phyloP scores from a whole-genome alignment of 495 filamentous ascomycete species.

The Hyaloscypha bicolor region DNA sequence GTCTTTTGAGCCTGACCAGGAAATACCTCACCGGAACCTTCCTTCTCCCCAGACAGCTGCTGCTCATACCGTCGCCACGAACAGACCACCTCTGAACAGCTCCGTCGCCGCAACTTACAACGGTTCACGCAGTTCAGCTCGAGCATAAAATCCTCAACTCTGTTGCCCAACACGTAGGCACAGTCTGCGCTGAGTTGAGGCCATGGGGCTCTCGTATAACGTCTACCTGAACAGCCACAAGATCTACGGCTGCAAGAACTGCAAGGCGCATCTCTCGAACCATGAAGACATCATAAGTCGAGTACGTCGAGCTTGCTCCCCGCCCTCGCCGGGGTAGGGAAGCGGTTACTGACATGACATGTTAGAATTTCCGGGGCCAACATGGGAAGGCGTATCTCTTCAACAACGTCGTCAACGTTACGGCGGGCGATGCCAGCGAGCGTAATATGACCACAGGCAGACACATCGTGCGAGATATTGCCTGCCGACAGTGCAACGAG shows the following conservation, averaged over 20 bases:
- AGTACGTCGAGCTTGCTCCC: constrained; percentile 52
- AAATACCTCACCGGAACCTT: not conserved
- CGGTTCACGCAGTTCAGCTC: not conserved
- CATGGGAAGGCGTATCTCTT: constrained; percentile 99
- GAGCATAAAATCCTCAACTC: not conserved
- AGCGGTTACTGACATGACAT: constrained; percentile 10
- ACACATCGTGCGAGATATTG: constrained; percentile 91
- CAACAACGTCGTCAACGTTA: constrained; percentile 89
- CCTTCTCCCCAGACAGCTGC: not conserved
- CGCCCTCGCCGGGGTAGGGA: constrained; percentile 1
- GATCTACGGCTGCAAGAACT: constrained; percentile 94
- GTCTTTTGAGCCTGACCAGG: not conserved
- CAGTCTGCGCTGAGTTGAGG: constrained; percentile 23
- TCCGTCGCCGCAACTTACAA: not conserved
- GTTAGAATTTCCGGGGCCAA: constrained; percentile 95
- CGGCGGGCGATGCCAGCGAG: constrained; percentile 76
- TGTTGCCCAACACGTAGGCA: not conserved
- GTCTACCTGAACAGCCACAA: constrained; percentile 86
- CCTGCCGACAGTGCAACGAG: constrained; percentile 84
- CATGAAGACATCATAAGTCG: constrained; percentile 95
- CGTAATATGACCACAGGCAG: constrained; percentile 98
- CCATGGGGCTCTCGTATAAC: constrained; percentile 95
- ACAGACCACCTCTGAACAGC: not conserved
- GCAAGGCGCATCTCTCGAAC: constrained; percentile 93
- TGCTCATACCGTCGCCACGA: not conserved